These are phyloP conservation scores for Penicillium janthinellum DNA, from an alignment of 2,329 filamentous ascomycete genomes.

Conservation along the genomic window DNA sequence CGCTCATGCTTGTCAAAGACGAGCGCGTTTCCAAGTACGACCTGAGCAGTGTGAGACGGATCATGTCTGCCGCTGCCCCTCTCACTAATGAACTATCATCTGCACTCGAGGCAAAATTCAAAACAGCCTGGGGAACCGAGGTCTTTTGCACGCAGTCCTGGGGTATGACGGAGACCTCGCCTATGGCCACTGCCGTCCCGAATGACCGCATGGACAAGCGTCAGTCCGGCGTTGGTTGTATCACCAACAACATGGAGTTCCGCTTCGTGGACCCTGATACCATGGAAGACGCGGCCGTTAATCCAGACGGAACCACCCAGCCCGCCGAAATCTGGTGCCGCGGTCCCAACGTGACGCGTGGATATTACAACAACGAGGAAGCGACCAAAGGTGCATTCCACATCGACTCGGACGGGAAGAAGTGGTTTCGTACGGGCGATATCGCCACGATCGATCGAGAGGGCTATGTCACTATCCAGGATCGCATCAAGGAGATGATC, in stretches of 20 bases:
- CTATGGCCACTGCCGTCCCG: conserved; percentile 20
- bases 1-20: conserved; percentile 26
- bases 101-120: conserved; percentile 22
- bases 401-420: conserved; percentile 18
- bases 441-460: conserved; percentile 24
- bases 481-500: conserved; percentile 30
- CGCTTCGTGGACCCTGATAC: conserved; percentile 27
- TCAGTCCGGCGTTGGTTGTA: conserved; percentile 17
- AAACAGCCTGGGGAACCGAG: conserved; percentile 11
- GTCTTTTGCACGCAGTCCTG: conserved; percentile 24
- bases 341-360: conserved; percentile 23
- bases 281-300: conserved; percentile 16
- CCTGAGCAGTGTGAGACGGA: conserved; percentile 19
- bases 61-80: conserved; percentile 25
- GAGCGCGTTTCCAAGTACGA: conserved; percentile 21
- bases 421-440: conserved; percentile 28
- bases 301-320: conserved; percentile 16
- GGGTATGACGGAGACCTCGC: conserved; percentile 25
- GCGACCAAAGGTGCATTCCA: conserved; percentile 20
- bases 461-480: conserved; percentile 22
- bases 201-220: conserved; percentile 26
- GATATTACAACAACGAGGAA: conserved; percentile 24
- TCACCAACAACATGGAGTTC: conserved; percentile 24
- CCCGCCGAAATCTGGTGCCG: conserved; percentile 25
- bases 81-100: conserved; percentile 19